Conservation (phyloP, 2,329 filamentous ascomycete genomes). For the Colletotrichum sp. region DNA sequence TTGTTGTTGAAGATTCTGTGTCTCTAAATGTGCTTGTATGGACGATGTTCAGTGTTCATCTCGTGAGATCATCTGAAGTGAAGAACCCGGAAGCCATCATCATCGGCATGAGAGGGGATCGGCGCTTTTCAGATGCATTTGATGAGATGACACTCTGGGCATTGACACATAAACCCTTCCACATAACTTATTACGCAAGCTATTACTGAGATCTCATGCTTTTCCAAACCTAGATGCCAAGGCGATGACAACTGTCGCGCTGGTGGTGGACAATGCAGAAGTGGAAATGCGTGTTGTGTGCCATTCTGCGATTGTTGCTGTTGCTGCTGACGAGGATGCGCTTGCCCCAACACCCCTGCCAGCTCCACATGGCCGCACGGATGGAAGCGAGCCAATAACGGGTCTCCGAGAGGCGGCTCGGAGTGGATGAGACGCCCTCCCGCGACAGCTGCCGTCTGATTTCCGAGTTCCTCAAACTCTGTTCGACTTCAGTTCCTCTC, state of each 20-base stretch:
- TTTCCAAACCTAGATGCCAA: neutral
- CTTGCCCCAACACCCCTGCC: neutral
- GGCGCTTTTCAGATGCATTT: neutral
- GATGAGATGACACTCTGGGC: neutral
- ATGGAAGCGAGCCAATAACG: neutral
- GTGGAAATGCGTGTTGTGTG: neutral
- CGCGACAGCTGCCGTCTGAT: slow-evolving; percentile 21
- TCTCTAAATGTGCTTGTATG: neutral
- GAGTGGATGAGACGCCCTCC: slow-evolving; percentile 14
- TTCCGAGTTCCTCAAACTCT: slow-evolving; percentile 16
- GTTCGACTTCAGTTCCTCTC: slow-evolving; percentile 1
- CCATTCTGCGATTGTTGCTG: neutral
- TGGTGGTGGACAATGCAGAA: neutral
- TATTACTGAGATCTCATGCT: neutral
- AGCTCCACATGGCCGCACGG: neutral
- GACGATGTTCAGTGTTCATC: neutral
- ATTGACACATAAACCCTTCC: neutral
- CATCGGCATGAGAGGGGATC: neutral
- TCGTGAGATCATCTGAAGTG: neutral
- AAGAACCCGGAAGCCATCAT: neutral
- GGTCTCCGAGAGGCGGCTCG: neutral
- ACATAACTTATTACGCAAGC: neutral
- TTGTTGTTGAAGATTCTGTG: neutral
- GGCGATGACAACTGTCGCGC: neutral
- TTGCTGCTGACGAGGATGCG: neutral